Percentiles rank a stretch among this genome's conserved stretches.
These are phyloP conservation scores for Arthrobotrys entomopaga DNA, from an alignment of 2,329 filamentous ascomycete species.

Conservation along the genomic window DNA sequence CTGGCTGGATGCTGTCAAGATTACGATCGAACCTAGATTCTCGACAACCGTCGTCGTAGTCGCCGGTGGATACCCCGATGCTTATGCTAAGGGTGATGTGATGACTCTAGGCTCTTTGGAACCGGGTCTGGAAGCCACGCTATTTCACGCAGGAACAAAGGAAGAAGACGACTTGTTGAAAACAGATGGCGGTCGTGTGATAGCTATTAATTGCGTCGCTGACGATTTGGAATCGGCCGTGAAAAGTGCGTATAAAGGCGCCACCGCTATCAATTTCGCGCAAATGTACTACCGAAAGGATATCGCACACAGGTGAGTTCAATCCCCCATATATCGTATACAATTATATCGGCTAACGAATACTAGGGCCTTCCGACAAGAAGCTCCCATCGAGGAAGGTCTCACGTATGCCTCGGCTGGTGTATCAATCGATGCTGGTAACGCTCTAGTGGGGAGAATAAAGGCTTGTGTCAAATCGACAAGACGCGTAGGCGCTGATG, in stretches of 20 bases:
- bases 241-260: conserved; percentile 84
- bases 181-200: conserved; percentile 88
- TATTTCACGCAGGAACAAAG: conserved; percentile 93
- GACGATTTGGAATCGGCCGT: conserved; percentile 83
- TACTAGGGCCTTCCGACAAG: conserved; percentile 59
- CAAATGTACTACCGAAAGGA: conserved; percentile 93
- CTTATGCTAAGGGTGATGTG: conserved; percentile 80
- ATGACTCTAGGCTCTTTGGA: conserved; percentile 66
- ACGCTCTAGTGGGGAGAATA: conserved; percentile 90
- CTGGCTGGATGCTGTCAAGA: conserved; percentile 74
- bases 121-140: conserved; percentile 67
- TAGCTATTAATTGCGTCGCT: conserved; percentile 85
- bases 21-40: conserved; percentile 76
- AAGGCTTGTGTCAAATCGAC: conserved; percentile 89
- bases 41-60: conserved; percentile 94
- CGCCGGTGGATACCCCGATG: conserved; percentile 87
- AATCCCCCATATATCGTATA: background rate
- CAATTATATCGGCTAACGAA: conserved; percentile 20
- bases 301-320: conserved; percentile 76
- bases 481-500: conserved; percentile 84
- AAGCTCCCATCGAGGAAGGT: conserved; percentile 61
- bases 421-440: conserved; percentile 93
- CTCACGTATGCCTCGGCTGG: conserved; percentile 94
- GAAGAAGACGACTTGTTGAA: conserved; percentile 72
- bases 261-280: conserved; percentile 82